Evolutionary conservation across 2,329 filamentous ascomycete genomes (phyloP).

Genomic region (Blumeriella jaapii): DNA sequence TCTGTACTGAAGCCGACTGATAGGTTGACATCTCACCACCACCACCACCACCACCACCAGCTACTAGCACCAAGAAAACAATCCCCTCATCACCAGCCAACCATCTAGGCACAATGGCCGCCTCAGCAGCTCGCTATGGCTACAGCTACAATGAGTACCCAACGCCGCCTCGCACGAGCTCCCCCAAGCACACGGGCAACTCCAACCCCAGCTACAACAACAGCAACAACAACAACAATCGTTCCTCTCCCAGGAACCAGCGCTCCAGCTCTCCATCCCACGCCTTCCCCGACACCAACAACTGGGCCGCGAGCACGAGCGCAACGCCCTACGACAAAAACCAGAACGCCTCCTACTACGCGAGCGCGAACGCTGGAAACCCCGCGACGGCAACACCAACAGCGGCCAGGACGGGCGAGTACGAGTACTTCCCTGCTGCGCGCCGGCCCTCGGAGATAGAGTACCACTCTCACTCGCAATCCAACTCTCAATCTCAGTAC

Average conservation of each 20-base stretch:
- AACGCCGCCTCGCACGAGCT: conserved; percentile 12
- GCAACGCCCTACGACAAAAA: conserved; percentile 5
- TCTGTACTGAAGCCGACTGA: too few species aligned
- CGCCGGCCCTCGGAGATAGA: conserved; percentile 1
- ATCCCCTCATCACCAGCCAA: too few species aligned
- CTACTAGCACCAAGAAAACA: too few species aligned
- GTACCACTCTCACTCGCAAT: neutral
- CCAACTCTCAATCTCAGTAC: too few species aligned
- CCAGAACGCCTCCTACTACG: neutral
- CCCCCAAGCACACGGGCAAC: conserved; percentile 7
- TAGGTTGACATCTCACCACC: too few species aligned
- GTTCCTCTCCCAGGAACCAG: too few species aligned
- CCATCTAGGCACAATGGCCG: neutral
- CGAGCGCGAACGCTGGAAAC: neutral
- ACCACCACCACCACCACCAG: too few species aligned
- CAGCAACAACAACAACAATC: too few species aligned
- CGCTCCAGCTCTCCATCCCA: neutral
- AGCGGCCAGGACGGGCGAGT: conserved; percentile 3
- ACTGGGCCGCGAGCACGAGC: conserved; percentile 3
- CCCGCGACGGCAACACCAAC: conserved; percentile 1
- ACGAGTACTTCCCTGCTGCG: too few species aligned
- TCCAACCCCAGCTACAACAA: neutral
- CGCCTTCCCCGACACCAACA: neutral
- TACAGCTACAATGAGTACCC: conserved; percentile 8
- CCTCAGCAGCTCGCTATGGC: neutral